Base-by-base conservation (phyloP, 2,329 filamentous ascomycete genomes). In the Teratosphaeria gauchensis region DNA sequence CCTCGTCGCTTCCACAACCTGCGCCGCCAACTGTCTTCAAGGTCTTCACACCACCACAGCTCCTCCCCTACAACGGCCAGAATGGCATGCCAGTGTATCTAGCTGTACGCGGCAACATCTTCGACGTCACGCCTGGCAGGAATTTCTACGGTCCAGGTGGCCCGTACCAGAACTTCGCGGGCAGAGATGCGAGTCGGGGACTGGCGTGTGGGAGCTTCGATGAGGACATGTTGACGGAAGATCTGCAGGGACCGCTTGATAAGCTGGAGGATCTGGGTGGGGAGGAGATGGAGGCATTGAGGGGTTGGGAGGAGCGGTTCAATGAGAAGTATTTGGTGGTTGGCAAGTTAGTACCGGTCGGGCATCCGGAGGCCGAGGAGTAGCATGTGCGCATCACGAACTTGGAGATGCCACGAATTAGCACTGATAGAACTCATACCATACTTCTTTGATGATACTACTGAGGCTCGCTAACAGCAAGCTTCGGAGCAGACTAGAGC, bases 121-220 rank as follows among this genome's bases (percentile, higher is more conserved):
- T 96, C 72, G 94, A 99, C 72, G 92, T 97, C 28, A 85, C 86
- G 0, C 78, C 85, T 14, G 92, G 94, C 28, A 84, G 87, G 69
- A 92, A 95, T 78, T 97, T 97, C 75, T 99, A 99, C 76, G 94
- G 94, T 3, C 94, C 94, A 21, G 92, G 91, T 12, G 92, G 92
- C 0, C 91, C 92, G 1, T 99, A 99, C 74, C 86, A 87, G 73
- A 97, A 97, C 77, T 99, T 99, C 71, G 94, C 94, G 0, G 94
- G 94, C 0, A 81, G 92, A 46, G 94, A 99, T 75, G 94, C 94
- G 21, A 90, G 84, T 64, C 82, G 92, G 56, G 94, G 94, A 0
- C 77, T 99, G 61, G 92, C 94, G 1, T 89, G 84, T 73, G 90
- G 92, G 60, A 95, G 90, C 77, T 97, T 99, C 73, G 94, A 96